A percentile compares a stretch with the other conserved stretches of the same genome.
phyloP scores from a whole-genome alignment of 116 monocot species.

The Papilionanthe hybrid region DNA sequence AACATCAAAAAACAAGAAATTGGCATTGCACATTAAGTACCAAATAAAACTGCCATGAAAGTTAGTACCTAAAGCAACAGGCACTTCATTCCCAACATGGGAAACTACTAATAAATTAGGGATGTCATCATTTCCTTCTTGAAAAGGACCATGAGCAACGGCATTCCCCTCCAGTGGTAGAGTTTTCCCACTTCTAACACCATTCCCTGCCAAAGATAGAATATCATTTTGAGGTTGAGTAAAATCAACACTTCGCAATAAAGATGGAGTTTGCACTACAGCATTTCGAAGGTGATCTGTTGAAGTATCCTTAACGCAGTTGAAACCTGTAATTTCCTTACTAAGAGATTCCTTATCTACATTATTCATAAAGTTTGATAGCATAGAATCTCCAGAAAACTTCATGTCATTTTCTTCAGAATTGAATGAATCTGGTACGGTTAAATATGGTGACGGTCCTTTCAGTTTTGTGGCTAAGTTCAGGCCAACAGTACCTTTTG shows the following conservation, averaged over 20 bases:
- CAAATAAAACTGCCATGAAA: not conserved
- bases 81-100: conserved; percentile 1
- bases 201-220: not conserved
- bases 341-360: not conserved
- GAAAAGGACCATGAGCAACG: not conserved
- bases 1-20: not conserved
- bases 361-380: not conserved
- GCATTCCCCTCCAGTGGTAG: not conserved
- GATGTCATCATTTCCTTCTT: not conserved
- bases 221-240: not conserved
- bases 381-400: not conserved
- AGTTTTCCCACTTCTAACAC: conserved; percentile 1
- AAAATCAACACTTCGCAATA: not conserved
- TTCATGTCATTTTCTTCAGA: not conserved
- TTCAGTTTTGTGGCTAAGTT: not conserved
- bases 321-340: not conserved
- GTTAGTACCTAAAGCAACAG: not conserved
- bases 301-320: not conserved
- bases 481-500: not conserved
- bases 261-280: not conserved
- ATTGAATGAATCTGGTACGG: not conserved
- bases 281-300: not conserved
- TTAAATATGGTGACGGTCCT: not conserved
- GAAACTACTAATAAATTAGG: not conserved
- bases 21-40: too few species aligned